Base-by-base conservation (phyloP, 169 alveolate species). In the Plasmodium reichenowi region DNA sequence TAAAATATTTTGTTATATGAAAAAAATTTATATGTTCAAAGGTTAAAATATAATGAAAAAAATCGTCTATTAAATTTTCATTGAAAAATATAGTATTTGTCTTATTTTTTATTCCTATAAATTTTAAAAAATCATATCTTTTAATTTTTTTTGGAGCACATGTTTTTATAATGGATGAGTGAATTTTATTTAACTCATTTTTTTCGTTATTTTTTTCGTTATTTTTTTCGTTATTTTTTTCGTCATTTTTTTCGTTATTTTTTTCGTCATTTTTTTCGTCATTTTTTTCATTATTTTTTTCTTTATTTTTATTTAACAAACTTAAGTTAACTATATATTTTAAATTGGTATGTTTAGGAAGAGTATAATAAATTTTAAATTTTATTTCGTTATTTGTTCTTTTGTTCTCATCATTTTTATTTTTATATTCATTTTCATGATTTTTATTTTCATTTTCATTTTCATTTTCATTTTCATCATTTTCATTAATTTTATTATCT, bases 331-430 rank as follows among this genome's bases (percentile, higher is more conserved):
- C 62, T 67, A 80, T 80, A 43, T 43, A 80, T 58, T 80, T 80
- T 63, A 80, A 80, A 50, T 80, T 80, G 13, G 90, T 80, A 62
- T 80, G 90, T 20, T 29, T 54, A 6, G 90, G 85, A 47, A 68
- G 32, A 2, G 90, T 80, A 56, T 80, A 80, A 43, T 68, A 80
- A 54, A 80, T 66, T 80, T 80, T 80, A 80, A 80, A 80, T 26
- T 80, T 80, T 7, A 54, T 22, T 9, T 68, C 85, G 0, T 38
- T 56, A 15, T n/a, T 10, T n/a, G 4, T 13, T 0, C n/a, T 60
- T 17, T 17, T 13, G 32, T 17, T n/a, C 0, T 60, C 24, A 60
- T 38, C 52, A 15, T 24, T 32, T 66, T 15, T 32, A 10, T 9
- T 9, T 66, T 66, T 24, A 22, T 17, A 10, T 10, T 72, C 43